Base-by-base conservation (phyloP, 768 basidiomycete species). In the Collybia nuda region DNA sequence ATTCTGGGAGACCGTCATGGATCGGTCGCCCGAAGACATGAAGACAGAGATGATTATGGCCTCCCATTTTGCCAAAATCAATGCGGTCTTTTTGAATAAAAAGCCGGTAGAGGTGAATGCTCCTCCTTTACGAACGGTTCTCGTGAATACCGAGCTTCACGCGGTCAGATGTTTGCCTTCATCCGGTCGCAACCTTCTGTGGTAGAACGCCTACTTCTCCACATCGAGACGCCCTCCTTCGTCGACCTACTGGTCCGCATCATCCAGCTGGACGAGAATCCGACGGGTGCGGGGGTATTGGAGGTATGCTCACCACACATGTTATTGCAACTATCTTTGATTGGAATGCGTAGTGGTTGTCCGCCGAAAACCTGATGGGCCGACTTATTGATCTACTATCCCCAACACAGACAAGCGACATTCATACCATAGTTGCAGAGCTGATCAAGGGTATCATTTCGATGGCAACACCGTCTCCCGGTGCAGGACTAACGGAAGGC, bases 401-500 rank as follows among this genome's bases (percentile, higher is more conserved):
- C 12, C 93, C 97, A 0, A 65, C 77, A 8, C 75, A 90, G 52
- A 78, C 84, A 18, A 73, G 83, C 29, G 85, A 91, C 50, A 81
- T 89, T 48, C 97, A 98, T 67, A 77, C 82, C 6, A 86, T 93
- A 50, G 90, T 93, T 26, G 80, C 93, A 0, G 97, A 99, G 51
- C 77, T 98, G 48, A 84, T 98, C 62, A 96, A 96, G 66, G 88
- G 88, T 44, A 93, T 98, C 55, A 94, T 99, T 55, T 88, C 92
- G 32, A 88, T 97, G 78, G 91, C 93, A 29, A 87, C 93, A 1
- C 91, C 92, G 5, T 89, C 93, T 0, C 89, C 90, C 2, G 85
- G 81, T 3, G 83, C 83, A 48, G 90, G 77, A 50, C 77, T 93
- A 57, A 79, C 85, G 39, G 81, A 87, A 60, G 81, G 82, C 42